Evolutionary conservation across 2,329 filamentous ascomycete genomes (phyloP), one percentile per base, ranked within the genome.

Genomic region (Juglanconis oblonga): DNA sequence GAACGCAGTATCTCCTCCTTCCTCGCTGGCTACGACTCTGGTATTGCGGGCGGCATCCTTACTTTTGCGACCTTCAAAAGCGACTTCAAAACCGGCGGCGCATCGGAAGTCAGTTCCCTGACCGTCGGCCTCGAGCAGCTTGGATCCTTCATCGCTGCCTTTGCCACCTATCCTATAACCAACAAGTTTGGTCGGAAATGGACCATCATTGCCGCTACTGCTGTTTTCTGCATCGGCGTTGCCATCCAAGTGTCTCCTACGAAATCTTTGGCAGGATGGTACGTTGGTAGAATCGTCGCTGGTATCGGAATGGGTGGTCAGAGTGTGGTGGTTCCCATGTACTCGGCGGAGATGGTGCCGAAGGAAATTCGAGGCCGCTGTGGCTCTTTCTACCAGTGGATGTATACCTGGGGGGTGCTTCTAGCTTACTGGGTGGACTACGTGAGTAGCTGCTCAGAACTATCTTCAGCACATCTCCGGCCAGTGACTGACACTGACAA

Each of bases 221-320:
- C 68, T 42, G 72, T 79, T 33, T 83, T 82, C 69, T 77, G 75
- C 67, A 59, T 78, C 29, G 77, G 77, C 40, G 76, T 72, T 40
- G 65, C 76, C 24, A 61, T 78, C 17, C 76, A 78, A 59, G 68
- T 72, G 14, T 70, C 77, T 53, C 73, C 73, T 52, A 73, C 73
- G 3, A 13, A 35, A 5, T 59, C 57, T 3, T 17, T 59, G 29
- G 57, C 32, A 4, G 57, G 47, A n/a, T 59, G 50, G 50, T 59
- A 59, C 44, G 57, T 50, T 35, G 57, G 51, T 17, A 36, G 57
- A 14, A 55, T 59, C 33, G 35, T 59, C 7, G 52, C 51, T n/a
- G 57, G 57, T 24, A 54, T 59, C 24, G 57, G 57, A 8, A 55
- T 59, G 52, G 57, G 57, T 9, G 52, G 42, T 5, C 51, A 53